phyloP scores from a whole-genome alignment of 495 filamentous ascomycete genomes.

The Xylaria bambusicola region DNA sequence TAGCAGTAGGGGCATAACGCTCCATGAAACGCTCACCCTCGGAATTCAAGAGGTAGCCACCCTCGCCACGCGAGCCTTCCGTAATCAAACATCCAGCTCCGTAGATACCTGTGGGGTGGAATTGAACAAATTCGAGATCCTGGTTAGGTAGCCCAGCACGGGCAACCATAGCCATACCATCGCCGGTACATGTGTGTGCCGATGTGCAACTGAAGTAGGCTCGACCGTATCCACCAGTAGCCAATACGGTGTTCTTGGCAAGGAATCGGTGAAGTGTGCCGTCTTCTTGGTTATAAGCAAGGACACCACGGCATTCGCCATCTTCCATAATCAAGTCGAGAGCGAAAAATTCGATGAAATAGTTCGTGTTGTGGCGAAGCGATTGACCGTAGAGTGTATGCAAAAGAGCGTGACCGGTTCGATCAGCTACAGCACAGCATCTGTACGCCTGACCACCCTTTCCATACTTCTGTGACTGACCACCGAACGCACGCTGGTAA shows the following conservation, averaged over 20 bases:
- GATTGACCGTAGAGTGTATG: constrained; percentile 99
- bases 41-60: constrained; percentile 93
- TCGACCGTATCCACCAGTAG: constrained; percentile 94
- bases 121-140: constrained; percentile 99
- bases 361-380: constrained; percentile 94
- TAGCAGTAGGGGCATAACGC: constrained; percentile 94
- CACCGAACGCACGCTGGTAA: constrained; percentile 97
- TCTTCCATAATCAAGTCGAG: constrained; percentile 95
- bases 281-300: constrained; percentile 98
- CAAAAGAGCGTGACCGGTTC: constrained; percentile 93
- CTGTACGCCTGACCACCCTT: constrained; percentile 97
- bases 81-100: constrained; percentile 98
- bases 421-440: constrained; percentile 90
- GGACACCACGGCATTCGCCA: constrained; percentile 91
- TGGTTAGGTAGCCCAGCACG: constrained; percentile 97
- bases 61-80: constrained; percentile 96
- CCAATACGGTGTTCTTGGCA: constrained; percentile 91
- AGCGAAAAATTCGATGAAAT: constrained; percentile 99
- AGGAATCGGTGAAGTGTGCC: constrained; percentile 95
- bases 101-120: constrained; percentile 99
- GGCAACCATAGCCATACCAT: constrained; percentile 98
- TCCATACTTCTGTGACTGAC: constrained; percentile 90
- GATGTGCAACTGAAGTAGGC: constrained; percentile 98
- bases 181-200: constrained; percentile 96
- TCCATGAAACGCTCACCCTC: constrained; percentile 99